Conservation (phyloP, 768 basidiomycete species). For the Termitomyces sp. region DNA sequence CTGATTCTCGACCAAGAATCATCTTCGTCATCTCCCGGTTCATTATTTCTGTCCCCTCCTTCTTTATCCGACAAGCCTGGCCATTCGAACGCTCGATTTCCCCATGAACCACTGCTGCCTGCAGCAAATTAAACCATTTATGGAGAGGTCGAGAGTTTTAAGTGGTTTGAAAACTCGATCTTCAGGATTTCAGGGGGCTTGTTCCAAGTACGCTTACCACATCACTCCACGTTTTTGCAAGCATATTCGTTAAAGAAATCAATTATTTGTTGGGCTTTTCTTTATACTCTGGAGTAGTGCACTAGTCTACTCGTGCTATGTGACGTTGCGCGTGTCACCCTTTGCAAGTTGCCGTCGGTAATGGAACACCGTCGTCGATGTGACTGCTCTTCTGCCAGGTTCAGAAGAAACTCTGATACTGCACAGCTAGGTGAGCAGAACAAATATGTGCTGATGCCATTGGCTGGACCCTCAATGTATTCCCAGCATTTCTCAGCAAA, state of each 20-base stretch:
- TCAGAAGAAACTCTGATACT: too few relatives aligned
- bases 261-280: neutral
- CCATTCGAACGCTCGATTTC: neutral
- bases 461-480: too few relatives aligned
- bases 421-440: too few relatives aligned
- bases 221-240: neutral
- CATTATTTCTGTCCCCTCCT: neutral
- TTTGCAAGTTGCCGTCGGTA: too few relatives aligned
- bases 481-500: too few relatives aligned
- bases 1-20: neutral
- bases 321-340: too few relatives aligned
- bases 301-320: too few relatives aligned
- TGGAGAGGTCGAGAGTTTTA: neutral
- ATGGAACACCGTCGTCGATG: too few relatives aligned
- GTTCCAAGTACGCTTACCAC: neutral
- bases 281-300: neutral
- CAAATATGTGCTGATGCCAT: too few relatives aligned
- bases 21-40: neutral
- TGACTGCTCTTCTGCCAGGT: too few relatives aligned
- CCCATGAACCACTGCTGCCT: neutral
- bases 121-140: neutral
- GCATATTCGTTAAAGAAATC: neutral
- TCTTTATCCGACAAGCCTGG: neutral
- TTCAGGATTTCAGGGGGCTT: too few relatives aligned
- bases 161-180: neutral